Percentiles rank a stretch among this genome's conserved stretches.
Conservation (phyloP, 352 stramenopile species). For the Thalassiosira livingstoniorum region DNA sequence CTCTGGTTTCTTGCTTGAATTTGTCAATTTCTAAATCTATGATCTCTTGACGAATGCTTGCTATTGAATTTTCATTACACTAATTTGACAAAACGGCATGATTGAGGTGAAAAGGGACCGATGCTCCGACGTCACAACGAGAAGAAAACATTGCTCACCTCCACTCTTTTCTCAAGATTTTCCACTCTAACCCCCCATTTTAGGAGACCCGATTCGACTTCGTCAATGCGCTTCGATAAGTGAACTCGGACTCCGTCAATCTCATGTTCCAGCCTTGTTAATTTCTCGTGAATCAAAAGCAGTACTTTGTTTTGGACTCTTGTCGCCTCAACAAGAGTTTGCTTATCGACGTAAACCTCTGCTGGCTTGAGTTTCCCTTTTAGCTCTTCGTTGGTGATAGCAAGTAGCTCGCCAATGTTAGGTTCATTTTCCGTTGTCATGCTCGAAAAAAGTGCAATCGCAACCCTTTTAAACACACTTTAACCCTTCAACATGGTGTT, state of each 20-base stretch:
- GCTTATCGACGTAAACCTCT: conserved; percentile 25
- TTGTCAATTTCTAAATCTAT: conserved; percentile 28
- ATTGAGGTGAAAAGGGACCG: neutral
- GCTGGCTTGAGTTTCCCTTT: conserved; percentile 31
- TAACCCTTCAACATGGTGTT: too few species aligned
- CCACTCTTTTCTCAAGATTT: conserved; percentile 21
- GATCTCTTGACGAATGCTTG: conserved; percentile 25
- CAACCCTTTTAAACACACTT: too few species aligned
- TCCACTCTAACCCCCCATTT: conserved; percentile 30
- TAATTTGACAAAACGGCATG: neutral
- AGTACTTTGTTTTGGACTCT: conserved; percentile 35
- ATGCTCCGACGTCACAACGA: neutral
- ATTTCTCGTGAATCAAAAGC: conserved; percentile 17
- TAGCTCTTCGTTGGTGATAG: conserved; percentile 18
- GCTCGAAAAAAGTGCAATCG: too few species aligned
- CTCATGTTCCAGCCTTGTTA: conserved; percentile 15
- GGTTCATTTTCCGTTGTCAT: conserved; percentile 12
- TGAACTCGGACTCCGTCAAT: conserved; percentile 10
- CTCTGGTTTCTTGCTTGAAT: conserved; percentile 32
- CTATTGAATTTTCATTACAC: conserved; percentile 17
- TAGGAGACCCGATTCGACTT: conserved; percentile 27
- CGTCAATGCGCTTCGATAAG: conserved; percentile 29
- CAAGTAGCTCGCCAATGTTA: conserved; percentile 23
- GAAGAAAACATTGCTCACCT: conserved; percentile 2
- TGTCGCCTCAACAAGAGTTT: conserved; percentile 34